Evolutionary conservation across 305 asterid species (phyloP), one percentile per base, ranked within the genome.

Genomic region (Solanum hybrid): DNA sequence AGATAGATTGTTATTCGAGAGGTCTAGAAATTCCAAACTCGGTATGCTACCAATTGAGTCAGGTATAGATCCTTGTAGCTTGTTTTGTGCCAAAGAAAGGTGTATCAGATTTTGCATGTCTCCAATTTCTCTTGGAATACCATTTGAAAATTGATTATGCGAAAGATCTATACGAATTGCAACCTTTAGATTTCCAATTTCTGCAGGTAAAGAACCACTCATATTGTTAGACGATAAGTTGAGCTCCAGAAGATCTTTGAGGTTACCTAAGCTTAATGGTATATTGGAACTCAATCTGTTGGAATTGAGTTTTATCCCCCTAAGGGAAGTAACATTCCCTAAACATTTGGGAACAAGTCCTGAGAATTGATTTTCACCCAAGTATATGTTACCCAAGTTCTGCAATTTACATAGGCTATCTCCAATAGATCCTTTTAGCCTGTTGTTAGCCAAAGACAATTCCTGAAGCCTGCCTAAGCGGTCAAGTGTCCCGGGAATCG

Each of bases 261-360:
- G 90, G 75, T 38, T 35, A 91, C 93, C 91, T 31, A 94, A 17
- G 90, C 91, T 91, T 15, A 85, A 34, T 7, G 96, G 93, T 34
- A 91, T 88, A 56, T n/a, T 73, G 3, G 93, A 92, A 86, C n/a
- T 89, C 76, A 94, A 26, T 45, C 24, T 87, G 87, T 93, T 94
- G 40, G 89, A 86, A n/a, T 40, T 17, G 12, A 93, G 84, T 66
- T 1, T 0, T 9, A 93, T 42, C 5, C 60, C 0, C 22, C 92
- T 66, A 31, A 93, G 89, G 87, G 93, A 91, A 15, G 90, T 79
- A 14, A 90, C 5, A 78, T 92, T 90, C 77, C 95, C 94, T 10
- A 94, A 76, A 85, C 96, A 94, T 31, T 64, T 29, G 1, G 94
- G 94, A 19, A 93, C 64, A 3, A 90, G 31, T 26, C 94, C 94